Evolutionary conservation across 2,329 filamentous ascomycete species (phyloP).

Genomic region (Ophiocordyceps camponoti-rufipedis): DNA sequence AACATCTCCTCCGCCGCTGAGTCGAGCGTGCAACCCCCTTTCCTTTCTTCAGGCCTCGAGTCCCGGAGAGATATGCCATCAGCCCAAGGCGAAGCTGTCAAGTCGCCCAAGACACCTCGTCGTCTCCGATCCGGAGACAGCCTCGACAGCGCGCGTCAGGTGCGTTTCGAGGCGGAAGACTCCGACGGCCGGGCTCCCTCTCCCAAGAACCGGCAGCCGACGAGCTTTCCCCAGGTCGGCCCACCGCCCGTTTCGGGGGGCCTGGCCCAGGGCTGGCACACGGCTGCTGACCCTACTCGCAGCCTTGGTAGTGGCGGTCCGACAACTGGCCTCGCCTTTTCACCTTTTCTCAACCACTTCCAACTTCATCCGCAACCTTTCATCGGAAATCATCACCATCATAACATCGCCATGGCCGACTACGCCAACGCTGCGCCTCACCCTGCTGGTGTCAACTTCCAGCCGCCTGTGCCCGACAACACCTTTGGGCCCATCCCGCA

Average conservation of each 20-base stretch:
- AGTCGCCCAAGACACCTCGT: conserved; percentile 12
- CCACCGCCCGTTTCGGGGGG: conserved; percentile 6
- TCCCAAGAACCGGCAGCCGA: conserved; percentile 5
- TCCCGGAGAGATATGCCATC: neutral
- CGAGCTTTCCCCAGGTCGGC: conserved; percentile 10
- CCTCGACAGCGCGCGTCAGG: conserved; percentile 10
- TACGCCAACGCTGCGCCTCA: conserved; percentile 25
- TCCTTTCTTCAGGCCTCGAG: neutral
- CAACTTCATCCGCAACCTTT: no score
- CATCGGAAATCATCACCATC: conserved; percentile 6
- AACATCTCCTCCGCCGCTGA: neutral
- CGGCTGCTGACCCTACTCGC: conserved; percentile 15
- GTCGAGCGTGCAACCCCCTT: neutral
- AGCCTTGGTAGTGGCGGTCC: conserved; percentile 5
- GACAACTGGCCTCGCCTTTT: neutral
- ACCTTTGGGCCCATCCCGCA: conserved; percentile 36
- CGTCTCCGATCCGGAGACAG: conserved; percentile 9
- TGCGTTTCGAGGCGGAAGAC: conserved; percentile 10
- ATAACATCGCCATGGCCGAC: conserved; percentile 14
- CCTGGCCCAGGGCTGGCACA: conserved; percentile 10
- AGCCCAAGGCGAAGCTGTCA: conserved; percentile 2
- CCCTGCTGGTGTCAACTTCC: conserved; percentile 29
- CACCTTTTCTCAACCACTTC: no score
- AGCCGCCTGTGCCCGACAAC: conserved; percentile 40
- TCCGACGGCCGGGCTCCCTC: conserved; percentile 2